Evolutionary conservation across 2,329 filamentous ascomycete species (phyloP).

Genomic region (Berkeleyomyces rouxiae): DNA sequence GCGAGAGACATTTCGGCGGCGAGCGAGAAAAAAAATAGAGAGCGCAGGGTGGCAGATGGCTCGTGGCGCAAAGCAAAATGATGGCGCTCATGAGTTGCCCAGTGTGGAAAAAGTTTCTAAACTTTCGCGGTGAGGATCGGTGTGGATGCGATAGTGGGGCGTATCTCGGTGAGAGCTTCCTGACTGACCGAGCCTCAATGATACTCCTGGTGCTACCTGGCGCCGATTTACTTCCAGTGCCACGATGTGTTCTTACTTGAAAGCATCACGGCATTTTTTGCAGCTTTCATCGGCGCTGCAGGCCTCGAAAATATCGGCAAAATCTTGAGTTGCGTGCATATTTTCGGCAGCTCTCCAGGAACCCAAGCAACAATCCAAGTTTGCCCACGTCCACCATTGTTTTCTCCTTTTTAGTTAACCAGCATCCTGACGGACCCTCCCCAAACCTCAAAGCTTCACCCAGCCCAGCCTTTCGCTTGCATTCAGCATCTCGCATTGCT

Average conservation of each 20-base stretch:
- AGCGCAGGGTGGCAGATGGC: neutral
- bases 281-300: too few species aligned
- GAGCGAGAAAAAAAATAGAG: too few species aligned
- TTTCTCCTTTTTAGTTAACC: neutral
- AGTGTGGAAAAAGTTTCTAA: neutral
- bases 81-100: neutral
- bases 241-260: too few species aligned
- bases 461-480: neutral
- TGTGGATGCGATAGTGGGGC: neutral
- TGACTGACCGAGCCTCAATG: neutral
- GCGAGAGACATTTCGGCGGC: slow-evolving; percentile 25
- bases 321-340: neutral
- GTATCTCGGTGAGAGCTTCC: neutral
- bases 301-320: too few species aligned
- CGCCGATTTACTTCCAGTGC: too few species aligned
- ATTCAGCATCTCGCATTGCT: neutral
- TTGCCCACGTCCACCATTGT: neutral
- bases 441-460: neutral
- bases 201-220: too few species aligned
- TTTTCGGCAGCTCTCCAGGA: neutral
- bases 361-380: neutral
- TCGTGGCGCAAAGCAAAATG: neutral
- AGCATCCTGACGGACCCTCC: neutral
- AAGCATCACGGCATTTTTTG: too few species aligned
- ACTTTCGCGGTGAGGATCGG: slow-evolving; percentile 3